phyloP scores from a whole-genome alignment of 371 early-diverging fungal genomes.

The Synchytrium microbalum region DNA sequence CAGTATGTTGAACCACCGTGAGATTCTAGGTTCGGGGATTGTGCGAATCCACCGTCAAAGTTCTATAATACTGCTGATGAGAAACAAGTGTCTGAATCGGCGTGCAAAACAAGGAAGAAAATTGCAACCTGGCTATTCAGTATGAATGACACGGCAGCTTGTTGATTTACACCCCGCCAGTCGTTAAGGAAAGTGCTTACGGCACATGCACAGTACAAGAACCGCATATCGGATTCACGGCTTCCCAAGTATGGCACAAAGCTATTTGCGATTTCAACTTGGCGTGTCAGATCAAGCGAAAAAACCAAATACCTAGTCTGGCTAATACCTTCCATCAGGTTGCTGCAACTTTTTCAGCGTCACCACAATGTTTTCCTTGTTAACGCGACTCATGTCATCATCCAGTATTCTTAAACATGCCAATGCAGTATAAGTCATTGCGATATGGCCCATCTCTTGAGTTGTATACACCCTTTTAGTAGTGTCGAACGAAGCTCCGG shows the following conservation, averaged over 20 bases:
- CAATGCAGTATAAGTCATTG: constrained; percentile 90
- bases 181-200: constrained; percentile 77
- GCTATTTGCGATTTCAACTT: too few species aligned
- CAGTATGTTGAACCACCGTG: constrained; percentile 92
- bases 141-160: constrained; percentile 57
- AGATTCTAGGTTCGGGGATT: constrained; percentile 71
- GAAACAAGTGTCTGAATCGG: background rate
- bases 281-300: too few species aligned
- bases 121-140: constrained; percentile 44
- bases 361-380: constrained; percentile 53
- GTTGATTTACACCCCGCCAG: constrained; percentile 71
- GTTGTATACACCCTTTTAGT: too few species aligned
- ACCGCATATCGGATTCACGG: constrained; percentile 78
- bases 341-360: constrained; percentile 60
- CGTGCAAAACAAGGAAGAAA: background rate
- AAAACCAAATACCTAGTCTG: too few species aligned
- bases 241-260: constrained; percentile 58
- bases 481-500: too few species aligned
- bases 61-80: background rate
- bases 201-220: constrained; percentile 83
- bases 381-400: constrained; percentile 81
- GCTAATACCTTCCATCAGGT: constrained; percentile 70
- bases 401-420: constrained; percentile 67
- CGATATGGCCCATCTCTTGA: constrained; percentile 61
- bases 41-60: constrained; percentile 80